Base-by-base conservation (phyloP, 306 rosid genomes). In the Prunus dulcis region DNA sequence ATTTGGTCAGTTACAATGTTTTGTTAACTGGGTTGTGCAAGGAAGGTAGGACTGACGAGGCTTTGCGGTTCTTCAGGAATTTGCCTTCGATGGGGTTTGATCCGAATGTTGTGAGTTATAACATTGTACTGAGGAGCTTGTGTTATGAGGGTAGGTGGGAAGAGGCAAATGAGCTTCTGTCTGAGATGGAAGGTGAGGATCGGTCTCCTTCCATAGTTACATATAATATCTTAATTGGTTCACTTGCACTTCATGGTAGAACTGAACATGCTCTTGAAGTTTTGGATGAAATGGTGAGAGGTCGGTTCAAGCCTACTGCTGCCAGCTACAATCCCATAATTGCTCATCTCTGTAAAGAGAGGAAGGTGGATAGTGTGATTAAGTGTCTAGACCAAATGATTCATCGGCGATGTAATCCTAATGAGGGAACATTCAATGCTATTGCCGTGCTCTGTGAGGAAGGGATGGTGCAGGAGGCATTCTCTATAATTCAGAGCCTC, bases 41-140 rank as follows among this genome's bases (percentile, higher is more conserved):
- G 88, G 99, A 95, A 84, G 91, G 87, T 51, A 91, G 97, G 84
- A 90, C 69, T n/a, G 90, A 90, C 73, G 99, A 90, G 69, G 99
- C 96, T n/a, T 79, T 88, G 18, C 53, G 18, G 79, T 81, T 90
- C 77, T 95, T 95, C 57, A 79, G 92, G 84, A 83, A 81, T 79
- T 80, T 95, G 71, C 99, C 97, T 22, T 80, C 63, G 0, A 90
- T 88, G 83, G 97, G 97, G 27, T 90, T 90, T 61, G 73, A 51
- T 76, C 97, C 99, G 27, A 87, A 88, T 84, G 91, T 90, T 78
- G 99, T 95, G 72, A 92, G 97, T 82, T 91, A 88, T 75, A 95
- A 95, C 87, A 95, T 95, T 77, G 82, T 95, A 62, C 67, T 92
- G 20, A 85, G 91, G 87, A 88, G 79, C 78, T 77, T 92, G 82